phyloP scores from a whole-genome alignment of 2,329 filamentous ascomycete genomes.

The Ophiostoma triangulosporum region DNA sequence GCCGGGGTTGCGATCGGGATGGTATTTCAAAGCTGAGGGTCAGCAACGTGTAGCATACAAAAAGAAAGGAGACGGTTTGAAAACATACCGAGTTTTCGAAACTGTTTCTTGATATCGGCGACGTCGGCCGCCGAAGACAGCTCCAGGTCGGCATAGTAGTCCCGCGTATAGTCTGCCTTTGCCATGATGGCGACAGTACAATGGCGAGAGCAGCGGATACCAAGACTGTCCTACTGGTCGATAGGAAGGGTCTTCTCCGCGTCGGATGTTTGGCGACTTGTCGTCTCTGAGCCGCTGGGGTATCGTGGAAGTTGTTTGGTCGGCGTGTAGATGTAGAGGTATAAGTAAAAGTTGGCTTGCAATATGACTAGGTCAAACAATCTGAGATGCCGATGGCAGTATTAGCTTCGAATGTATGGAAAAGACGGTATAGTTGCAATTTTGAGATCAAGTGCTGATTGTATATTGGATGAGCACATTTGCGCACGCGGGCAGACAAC shows the following conservation, averaged over 20 bases:
- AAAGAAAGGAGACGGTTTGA: background rate
- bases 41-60: background rate
- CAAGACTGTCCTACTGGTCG: background rate
- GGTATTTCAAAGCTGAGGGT: slow-evolving; percentile 61
- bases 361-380: background rate
- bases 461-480: background rate
- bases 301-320: no score
- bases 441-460: background rate
- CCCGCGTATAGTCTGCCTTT: slow-evolving; percentile 49
- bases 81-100: slow-evolving; percentile 58
- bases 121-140: slow-evolving; percentile 52
- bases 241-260: background rate
- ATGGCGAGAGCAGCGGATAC: background rate
- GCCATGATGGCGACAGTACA: slow-evolving; percentile 40
- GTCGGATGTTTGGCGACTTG: background rate
- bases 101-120: slow-evolving; percentile 74
- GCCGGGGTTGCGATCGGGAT: slow-evolving; percentile 80
- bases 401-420: background rate
- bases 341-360: background rate
- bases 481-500: background rate
- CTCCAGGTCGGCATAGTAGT: slow-evolving; percentile 80
- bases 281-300: no score
- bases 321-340: no score
- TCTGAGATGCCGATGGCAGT: background rate
- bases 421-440: background rate